Evolutionary conservation across 768 basidiomycete species (phyloP), one percentile per base, ranked within the genome.

Genomic region (Collybia nuda): DNA sequence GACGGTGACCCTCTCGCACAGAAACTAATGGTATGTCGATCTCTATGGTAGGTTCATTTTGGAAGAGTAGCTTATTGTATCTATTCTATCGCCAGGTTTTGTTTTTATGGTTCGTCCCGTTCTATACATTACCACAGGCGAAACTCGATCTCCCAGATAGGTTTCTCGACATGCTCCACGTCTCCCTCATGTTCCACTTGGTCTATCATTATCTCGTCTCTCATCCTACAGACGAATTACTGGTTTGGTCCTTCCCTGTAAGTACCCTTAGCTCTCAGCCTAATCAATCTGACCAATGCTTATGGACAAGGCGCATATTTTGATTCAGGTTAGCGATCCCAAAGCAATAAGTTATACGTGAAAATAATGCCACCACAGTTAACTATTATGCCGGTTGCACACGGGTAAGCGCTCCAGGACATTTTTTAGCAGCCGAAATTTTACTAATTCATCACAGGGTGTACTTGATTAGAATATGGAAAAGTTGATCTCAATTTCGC

Each of bases 131-230:
- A 26, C 24, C 7, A n/a, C 39, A 21, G 8, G 6, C 6, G 9
- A 38, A 24, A 7, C 43, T 11, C 22, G n/a, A 26, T 26, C 43
- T 44, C 6, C 35, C 28, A 11, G 32, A 32, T 14, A 48, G 47
- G 47, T 17, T 48, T 36, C 36, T 48, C 9, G 47, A 48, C 47
- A 21, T 37, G 2, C 21, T 48, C 4, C 29, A 48, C 9, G 7
- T 39, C 5, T 37, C 9, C 12, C 1, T 48, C 9, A 8, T 18
- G 7, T 21, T 36, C 23, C 47, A 48, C 32, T 9, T 23, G 35
- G 47, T 48, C 9, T 48, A 48, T 18, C 32, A 48, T 38, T 48
- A 48, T 38, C 47, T 48, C 11, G 35, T 48, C 11, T 29, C 47
- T 14, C n/a, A 37, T 15, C 17, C 47, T 36, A 15, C 9, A 32